Base-by-base conservation (phyloP, 352 stramenopile genomes). In the Globisporangium alternatum region DNA sequence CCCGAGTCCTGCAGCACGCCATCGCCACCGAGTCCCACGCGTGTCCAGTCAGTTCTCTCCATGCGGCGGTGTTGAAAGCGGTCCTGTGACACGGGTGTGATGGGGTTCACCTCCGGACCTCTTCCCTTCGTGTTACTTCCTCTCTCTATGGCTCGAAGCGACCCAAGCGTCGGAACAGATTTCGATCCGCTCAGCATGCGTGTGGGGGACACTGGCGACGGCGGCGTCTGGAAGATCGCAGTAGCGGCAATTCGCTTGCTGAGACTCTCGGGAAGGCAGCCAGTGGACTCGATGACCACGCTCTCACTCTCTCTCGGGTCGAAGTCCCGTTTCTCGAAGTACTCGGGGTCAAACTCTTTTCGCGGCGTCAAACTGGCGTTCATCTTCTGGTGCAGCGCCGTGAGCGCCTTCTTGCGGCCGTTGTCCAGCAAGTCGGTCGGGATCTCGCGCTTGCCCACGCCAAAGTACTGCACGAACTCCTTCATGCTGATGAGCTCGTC, bases 401-500 rank as follows among this genome's bases (percentile, higher is more conserved):
- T 72, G 25, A 92, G 70, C 47, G 76, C 81, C 15, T 88, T 88
- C 54, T 83, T 83, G 1, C 85, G 74, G 9, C 64, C 81, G 21
- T 90, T 81, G 62, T 86, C 81, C 12, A 91, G 72, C 48, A 91
- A 53, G 56, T 91, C 72, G 1, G 77, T 88, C n/a, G 84, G 65
- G 13, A 78, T 71, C 44, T 88, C 80, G 22, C 77, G 75, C 31
- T 88, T 69, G 21, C 81, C 79, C 5, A 73, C 70, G n/a, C 80
- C 81, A 74, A 93, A 91, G 62, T 91, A 93, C 55, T 86, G 82
- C 56, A 91, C 81, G 58, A 93, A 93, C 63, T 93, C 85, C 28
- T 86, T 85, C 70, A 90, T 82, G 64, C 81, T 91, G 64, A 93
- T 90, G 60, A 81, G 70, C 45, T 84, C 68, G 60, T 92, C 84